Evolutionary conservation across 2,329 filamentous ascomycete genomes (phyloP).

Genomic region (Boeremia lycopersici): DNA sequence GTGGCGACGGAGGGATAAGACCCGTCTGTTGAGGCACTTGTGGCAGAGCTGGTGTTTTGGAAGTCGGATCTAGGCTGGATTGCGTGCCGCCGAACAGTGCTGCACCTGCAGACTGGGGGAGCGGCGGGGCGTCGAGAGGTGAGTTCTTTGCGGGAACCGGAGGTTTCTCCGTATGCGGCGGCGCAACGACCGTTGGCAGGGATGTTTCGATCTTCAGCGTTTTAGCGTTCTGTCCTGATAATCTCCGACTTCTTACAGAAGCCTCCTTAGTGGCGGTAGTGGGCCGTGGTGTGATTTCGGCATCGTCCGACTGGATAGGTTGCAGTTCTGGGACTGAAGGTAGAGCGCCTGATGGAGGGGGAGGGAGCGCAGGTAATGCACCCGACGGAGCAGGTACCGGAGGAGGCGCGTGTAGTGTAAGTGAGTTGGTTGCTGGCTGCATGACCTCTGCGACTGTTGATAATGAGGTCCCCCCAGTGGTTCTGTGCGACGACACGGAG

Average conservation of each 20-base stretch:
- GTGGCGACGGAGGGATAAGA: constrained; percentile 40
- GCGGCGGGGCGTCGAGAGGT: constrained; percentile 37
- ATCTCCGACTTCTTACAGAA: constrained; percentile 73
- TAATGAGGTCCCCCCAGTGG: constrained; percentile 69
- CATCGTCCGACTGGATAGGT: constrained; percentile 28
- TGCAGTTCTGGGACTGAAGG: constrained; percentile 41
- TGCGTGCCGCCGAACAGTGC: constrained; percentile 36
- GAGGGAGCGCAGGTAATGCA: constrained; percentile 37
- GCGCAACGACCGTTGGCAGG: constrained; percentile 43
- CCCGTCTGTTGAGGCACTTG: constrained; percentile 32
- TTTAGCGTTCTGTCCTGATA: constrained; percentile 80
- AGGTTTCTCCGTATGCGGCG: constrained; percentile 45
- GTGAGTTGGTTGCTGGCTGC: constrained; percentile 47
- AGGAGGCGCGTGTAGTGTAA: constrained; percentile 36
- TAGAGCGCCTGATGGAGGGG: constrained; percentile 31
- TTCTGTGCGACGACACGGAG: constrained; percentile 74
- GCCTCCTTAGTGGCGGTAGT: constrained; percentile 33
- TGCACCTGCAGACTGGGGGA: constrained; percentile 46
- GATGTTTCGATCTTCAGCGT: constrained; percentile 88
- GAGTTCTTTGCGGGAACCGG: constrained; percentile 40
- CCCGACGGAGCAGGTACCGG: constrained; percentile 37
- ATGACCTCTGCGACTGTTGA: constrained; percentile 74
- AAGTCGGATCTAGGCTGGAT: constrained; percentile 33
- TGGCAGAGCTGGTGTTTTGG: constrained; percentile 42
- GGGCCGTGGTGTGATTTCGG: constrained; percentile 38